Evolutionary conservation across 2,329 filamentous ascomycete genomes (phyloP), one percentile per base, ranked within the genome.

Genomic region (Nannizzia gypsea): DNA sequence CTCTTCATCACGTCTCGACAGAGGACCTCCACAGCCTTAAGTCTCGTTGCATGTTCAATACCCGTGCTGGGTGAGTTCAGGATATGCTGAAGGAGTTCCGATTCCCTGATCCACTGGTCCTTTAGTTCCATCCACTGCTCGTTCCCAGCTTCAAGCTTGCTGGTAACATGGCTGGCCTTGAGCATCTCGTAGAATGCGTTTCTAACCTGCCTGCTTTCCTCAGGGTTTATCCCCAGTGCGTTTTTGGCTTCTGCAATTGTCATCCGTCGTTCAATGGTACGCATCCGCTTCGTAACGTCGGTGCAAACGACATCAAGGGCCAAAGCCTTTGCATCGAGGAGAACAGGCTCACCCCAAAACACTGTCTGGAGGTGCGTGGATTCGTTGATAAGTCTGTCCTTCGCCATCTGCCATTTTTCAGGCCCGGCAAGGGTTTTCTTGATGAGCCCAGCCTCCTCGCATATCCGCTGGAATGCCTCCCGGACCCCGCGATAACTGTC

Each of bases 261-360:
- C 80, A 92, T 84, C n/a, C 81, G 78, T 36, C 78, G 80, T 56
- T 84, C 81, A 60, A 83, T 70, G 11, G 76, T 83, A 66, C 89
- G 83, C 77, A 91, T 85, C 20, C 87, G 79, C 73, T 93, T 93
- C 0, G 88, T 91, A 31, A 92, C 87, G 72, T 92, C 88, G 28
- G 83, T 86, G 68, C 87, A 90, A 24, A 95, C 85, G 52, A 90
- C 81, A 69, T 95, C 89, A 3, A 95, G 75, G 0, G 88, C 87
- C 52, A 89, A 77, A 40, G 80, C 80, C 68, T 85, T 88, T 46
- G 79, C 76, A 48, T 87, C 83, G 15, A 81, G 71, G 22, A 84
- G 77, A 2, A 80, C 79, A 26, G 81, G 78, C 48, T 83, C 78
- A 5, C 78, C 71, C 74, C 80, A 83, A 67, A 90, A 83, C 26